Percentiles rank a stretch among this genome's conserved stretches.
These are phyloP conservation scores for Funneliformis geosporum DNA, from an alignment of 192 early-diverging fungal species.

Conservation along the genomic window DNA sequence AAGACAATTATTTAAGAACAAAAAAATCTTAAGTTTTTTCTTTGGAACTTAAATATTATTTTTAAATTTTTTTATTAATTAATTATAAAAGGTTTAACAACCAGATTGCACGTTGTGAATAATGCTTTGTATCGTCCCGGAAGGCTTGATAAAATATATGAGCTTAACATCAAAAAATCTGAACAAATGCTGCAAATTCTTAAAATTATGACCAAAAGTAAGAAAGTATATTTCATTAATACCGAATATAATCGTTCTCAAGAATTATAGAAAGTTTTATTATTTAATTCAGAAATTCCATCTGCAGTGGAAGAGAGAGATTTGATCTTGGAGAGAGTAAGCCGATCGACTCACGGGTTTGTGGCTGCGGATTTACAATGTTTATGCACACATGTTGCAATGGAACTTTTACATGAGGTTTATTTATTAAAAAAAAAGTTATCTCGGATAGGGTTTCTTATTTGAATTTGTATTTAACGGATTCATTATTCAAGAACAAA, in stretches of 20 bases:
- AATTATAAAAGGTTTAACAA: slow-evolving; percentile 48
- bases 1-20: too few species aligned
- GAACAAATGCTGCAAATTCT: slow-evolving; percentile 46
- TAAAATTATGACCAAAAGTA: slow-evolving; percentile 49
- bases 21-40: too few species aligned
- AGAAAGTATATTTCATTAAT: background rate
- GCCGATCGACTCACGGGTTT: slow-evolving; percentile 71
- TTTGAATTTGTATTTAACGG: background rate
- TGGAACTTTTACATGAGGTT: slow-evolving; percentile 49
- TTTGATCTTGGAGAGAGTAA: slow-evolving; percentile 46
- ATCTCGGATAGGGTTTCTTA: slow-evolving; percentile 25
- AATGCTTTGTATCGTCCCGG: slow-evolving; percentile 56
- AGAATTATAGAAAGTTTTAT: background rate
- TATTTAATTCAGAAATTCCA: slow-evolving; percentile 45
- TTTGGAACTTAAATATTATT: background rate
- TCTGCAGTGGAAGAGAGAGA: slow-evolving; percentile 37
- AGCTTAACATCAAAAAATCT: slow-evolving; percentile 50
- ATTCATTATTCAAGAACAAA: background rate
- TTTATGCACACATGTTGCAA: slow-evolving; percentile 56
- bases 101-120: slow-evolving; percentile 53
- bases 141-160: slow-evolving; percentile 52
- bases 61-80: background rate
- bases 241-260: too few species aligned
- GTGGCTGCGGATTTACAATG: slow-evolving; percentile 79
- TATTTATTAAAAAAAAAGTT: slow-evolving; percentile 16